Evolutionary conservation across 106 monocot genomes (phyloP), one percentile per base, ranked within the genome.

Genomic region (Dioscorea zingiberensis): DNA sequence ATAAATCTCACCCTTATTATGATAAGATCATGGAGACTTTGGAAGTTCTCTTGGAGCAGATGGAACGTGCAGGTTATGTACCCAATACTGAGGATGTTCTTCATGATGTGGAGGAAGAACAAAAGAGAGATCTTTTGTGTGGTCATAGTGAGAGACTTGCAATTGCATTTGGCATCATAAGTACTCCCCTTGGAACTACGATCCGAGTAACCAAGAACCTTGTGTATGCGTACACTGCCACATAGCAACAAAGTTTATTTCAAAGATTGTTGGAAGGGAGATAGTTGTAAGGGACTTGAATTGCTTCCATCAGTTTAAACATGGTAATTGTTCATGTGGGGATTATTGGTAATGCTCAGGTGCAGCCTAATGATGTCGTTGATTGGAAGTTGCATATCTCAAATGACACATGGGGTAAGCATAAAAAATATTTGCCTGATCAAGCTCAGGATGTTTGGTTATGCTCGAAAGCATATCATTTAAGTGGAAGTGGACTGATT

Each of bases 101-200:
- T 4, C 89, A 89, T 47, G 93, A 94, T 44, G 64, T 94, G 4
- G 93, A 89, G 22, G 89, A 94, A 62, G 93, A 94, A 77, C 86
- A 86, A 32, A 94, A 94, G 79, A 72, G 63, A 46, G 11, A 69
- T 24, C 64, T 77, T 19, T 62, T 94, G 27, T 74, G 76, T 18
- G 83, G 86, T 12, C 93, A 94, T 30, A 89, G 93, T 47, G 93
- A 89, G 83, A 89, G 84, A 70, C 81, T 94, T 51, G 93, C 89
- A 17, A 89, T 94, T 51, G 85, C 70, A 53, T 94, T 83, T 69
- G 93, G 85, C 15, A 83, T 94, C 75, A 86, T 94, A 44, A 89
- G 86, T 47, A 94, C 87, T 70, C 70, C 78, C 38, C 74, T 83
- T 15, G 93, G 78, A 57, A 84, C 81, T 24, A 77, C 79, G 5